These are phyloP conservation scores for Vittaforma corneae DNA, from an alignment of 371 early-diverging fungal species.

Conservation along the genomic window DNA sequence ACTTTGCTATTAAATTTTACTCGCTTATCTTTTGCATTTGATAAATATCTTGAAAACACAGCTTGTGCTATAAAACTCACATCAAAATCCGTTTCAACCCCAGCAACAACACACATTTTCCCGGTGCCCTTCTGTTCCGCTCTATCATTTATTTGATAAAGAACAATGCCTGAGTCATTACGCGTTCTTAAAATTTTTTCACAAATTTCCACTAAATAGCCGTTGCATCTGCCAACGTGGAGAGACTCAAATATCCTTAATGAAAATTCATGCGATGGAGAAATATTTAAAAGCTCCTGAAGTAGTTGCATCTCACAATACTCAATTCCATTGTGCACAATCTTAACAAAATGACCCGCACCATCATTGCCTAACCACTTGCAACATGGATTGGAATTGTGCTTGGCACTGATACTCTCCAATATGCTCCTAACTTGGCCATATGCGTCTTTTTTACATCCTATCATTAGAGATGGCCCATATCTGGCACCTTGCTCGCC, in stretches of 20 bases:
- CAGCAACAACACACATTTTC: conserved; percentile 86
- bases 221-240: conserved; percentile 62
- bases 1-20: too few relatives aligned
- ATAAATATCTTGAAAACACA: conserved; percentile 85
- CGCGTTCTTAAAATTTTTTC: conserved; percentile 77
- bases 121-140: conserved; percentile 96
- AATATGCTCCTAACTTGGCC: conserved; percentile 68
- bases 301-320: conserved; percentile 98
- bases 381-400: conserved; percentile 76
- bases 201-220: conserved; percentile 88
- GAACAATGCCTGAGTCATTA: conserved; percentile 68
- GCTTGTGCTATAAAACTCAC: conserved; percentile 90
- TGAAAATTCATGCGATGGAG: not conserved
- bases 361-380: conserved; percentile 95
- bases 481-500: conserved; percentile 97
- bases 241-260: not conserved
- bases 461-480: conserved; percentile 94
- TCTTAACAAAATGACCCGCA: conserved; percentile 97
- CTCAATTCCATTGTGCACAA: conserved; percentile 99
- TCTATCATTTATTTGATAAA: conserved; percentile 83
- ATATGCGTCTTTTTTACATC: conserved; percentile 83
- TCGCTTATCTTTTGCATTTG: conserved; percentile 61
- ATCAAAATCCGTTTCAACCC: conserved; percentile 79
- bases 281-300: conserved; percentile 64
- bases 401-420: conserved; percentile 74